These are phyloP conservation scores for Penicillium coffeae DNA, from an alignment of 495 filamentous ascomycete genomes.

Conservation along the genomic window DNA sequence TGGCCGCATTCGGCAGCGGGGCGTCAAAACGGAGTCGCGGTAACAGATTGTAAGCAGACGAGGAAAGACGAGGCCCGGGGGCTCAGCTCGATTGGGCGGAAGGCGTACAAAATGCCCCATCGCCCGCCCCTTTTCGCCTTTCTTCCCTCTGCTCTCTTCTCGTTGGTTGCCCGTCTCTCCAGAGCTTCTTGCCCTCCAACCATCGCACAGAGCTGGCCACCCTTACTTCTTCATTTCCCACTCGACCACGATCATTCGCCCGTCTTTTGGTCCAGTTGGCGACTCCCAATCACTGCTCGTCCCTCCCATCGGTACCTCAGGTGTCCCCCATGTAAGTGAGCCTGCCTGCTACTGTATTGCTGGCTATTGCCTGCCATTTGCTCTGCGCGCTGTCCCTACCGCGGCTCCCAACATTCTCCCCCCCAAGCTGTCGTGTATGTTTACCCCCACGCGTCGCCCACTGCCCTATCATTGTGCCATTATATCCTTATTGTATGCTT, in stretches of 20 bases:
- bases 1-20: too few relatives aligned
- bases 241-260: constrained; percentile 2
- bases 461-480: too few relatives aligned
- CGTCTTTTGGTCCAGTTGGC: constrained; percentile 5
- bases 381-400: neutral
- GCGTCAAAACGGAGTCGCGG: too few relatives aligned
- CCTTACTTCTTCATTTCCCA: constrained; percentile 15
- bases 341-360: too few relatives aligned
- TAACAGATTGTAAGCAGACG: too few relatives aligned
- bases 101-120: constrained; percentile 48
- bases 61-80: constrained; percentile 10
- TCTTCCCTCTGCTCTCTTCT: constrained; percentile 40
- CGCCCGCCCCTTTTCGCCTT: constrained; percentile 40
- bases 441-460: too few relatives aligned
- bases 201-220: constrained; percentile 25
- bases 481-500: too few relatives aligned
- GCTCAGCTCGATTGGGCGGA: neutral
- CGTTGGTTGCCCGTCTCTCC: constrained; percentile 42
- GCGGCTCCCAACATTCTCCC: neutral
- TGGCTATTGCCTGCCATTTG: constrained; percentile 1
- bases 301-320: constrained; percentile 3
- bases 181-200: constrained; percentile 24
- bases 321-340: constrained; percentile 7
- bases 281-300: constrained; percentile 13
- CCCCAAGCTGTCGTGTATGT: neutral